These are phyloP conservation scores for Vaccinium myrtillus DNA, from an alignment of 148 eudicot genomes.

Conservation along the genomic window DNA sequence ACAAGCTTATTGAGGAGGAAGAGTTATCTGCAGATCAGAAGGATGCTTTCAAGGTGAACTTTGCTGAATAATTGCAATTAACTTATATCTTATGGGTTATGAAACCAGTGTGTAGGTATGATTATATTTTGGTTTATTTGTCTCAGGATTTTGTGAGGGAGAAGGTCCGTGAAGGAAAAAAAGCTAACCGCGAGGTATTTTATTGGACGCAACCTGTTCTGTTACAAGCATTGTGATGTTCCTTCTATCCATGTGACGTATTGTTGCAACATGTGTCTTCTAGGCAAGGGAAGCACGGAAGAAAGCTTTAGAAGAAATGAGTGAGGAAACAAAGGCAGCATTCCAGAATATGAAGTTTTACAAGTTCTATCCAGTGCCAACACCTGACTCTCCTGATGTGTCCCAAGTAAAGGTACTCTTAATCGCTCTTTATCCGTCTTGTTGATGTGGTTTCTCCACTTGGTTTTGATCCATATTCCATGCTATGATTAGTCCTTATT, in stretches of 20 bases:
- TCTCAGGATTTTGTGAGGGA: constrained; percentile 71
- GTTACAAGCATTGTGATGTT: neutral
- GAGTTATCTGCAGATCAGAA: constrained; percentile 72
- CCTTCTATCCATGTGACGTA: neutral
- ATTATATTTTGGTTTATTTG: constrained; percentile 6
- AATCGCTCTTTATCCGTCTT: neutral
- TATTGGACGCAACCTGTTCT: neutral
- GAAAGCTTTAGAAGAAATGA: constrained; percentile 78
- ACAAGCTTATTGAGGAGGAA: constrained; percentile 67
- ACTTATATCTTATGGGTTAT: neutral
- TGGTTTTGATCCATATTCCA: neutral
- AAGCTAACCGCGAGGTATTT: constrained; percentile 77
- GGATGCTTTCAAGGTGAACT: constrained; percentile 68
- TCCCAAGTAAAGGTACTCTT: constrained; percentile 73
- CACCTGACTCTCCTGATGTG: constrained; percentile 84
- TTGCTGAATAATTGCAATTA: neutral
- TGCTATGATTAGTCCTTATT: neutral
- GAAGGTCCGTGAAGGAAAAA: constrained; percentile 77
- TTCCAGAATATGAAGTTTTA: constrained; percentile 68
- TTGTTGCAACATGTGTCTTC: constrained; percentile 14
- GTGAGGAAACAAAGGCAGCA: constrained; percentile 68
- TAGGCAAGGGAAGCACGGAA: constrained; percentile 90
- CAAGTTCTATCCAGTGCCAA: constrained; percentile 84
- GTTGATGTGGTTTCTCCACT: neutral
- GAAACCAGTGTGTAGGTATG: neutral